Conservation (phyloP, 805 yeast species). For the Suhomyces prunicola region DNA sequence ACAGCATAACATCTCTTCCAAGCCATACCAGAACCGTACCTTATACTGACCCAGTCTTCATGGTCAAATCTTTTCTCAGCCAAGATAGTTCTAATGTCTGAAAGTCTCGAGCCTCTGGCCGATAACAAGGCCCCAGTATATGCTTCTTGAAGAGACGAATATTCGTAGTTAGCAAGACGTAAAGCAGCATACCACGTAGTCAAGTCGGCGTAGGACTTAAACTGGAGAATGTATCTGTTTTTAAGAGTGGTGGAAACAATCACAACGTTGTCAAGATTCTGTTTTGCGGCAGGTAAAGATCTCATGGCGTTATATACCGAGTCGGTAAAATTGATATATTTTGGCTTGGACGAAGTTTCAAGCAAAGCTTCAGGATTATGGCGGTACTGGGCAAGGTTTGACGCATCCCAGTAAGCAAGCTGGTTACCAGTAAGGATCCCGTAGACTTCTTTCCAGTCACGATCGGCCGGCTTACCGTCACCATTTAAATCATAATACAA, state of each 20-base stretch:
- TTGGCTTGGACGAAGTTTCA: conserved; percentile 69
- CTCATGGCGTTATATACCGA: conserved; percentile 76
- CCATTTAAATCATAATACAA: conserved; percentile 68
- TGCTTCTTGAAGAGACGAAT: conserved; percentile 83
- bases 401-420: conserved; percentile 88
- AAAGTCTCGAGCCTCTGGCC: conserved; percentile 83
- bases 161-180: conserved; percentile 76
- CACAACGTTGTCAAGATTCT: conserved; percentile 68
- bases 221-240: conserved; percentile 82
- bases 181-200: conserved; percentile 81
- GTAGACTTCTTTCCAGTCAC: conserved; percentile 90
- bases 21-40: conserved; percentile 97
- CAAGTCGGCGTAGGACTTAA: conserved; percentile 60
- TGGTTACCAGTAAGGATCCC: conserved; percentile 90
- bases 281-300: conserved; percentile 60
- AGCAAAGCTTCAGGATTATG: conserved; percentile 53
- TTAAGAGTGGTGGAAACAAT: conserved; percentile 91
- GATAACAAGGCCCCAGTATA: conserved; percentile 92
- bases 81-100: conserved; percentile 81
- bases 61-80: conserved; percentile 83
- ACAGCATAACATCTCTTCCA: conserved; percentile 95
- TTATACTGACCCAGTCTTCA: conserved; percentile 91
- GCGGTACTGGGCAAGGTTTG: conserved; percentile 51
- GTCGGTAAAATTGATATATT: conserved; percentile 87
- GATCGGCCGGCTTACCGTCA: conserved; percentile 81